These are phyloP conservation scores for Auriculariales sp. DNA, from an alignment of 768 basidiomycete genomes.

Conservation along the genomic window DNA sequence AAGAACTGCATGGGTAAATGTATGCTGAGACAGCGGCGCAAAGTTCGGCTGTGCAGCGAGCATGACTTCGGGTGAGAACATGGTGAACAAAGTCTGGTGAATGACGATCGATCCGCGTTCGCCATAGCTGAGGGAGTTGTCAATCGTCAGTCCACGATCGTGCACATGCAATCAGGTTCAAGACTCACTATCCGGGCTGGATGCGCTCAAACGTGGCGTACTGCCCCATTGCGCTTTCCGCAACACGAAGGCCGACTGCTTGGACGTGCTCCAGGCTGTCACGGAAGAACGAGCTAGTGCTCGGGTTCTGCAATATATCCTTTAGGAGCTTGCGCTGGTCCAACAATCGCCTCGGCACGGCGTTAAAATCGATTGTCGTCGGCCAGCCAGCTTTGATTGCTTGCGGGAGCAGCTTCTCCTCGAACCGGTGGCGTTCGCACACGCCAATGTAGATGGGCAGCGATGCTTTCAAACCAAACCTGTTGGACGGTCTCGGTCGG, in stretches of 20 bases:
- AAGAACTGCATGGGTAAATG: slow-evolving; percentile 74
- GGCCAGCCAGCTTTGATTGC: slow-evolving; percentile 68
- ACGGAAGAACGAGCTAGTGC: slow-evolving; percentile 48
- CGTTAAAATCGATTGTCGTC: slow-evolving; percentile 48
- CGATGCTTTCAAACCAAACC: slow-evolving; percentile 41
- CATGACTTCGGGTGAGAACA: slow-evolving; percentile 54
- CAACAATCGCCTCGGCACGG: slow-evolving; percentile 37
- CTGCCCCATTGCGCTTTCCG: slow-evolving; percentile 56
- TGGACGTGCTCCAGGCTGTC: slow-evolving; percentile 50
- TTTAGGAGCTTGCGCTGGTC: slow-evolving; percentile 15
- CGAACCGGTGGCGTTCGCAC: slow-evolving; percentile 70
- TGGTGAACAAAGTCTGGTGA: slow-evolving; percentile 54
- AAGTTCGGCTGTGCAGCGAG: slow-evolving; percentile 22
- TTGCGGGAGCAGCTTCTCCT: slow-evolving; percentile 55
- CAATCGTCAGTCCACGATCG: neutral
- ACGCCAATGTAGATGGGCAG: slow-evolving; percentile 43
- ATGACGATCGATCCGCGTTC: slow-evolving; percentile 74
- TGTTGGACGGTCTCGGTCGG: slow-evolving; percentile 56
- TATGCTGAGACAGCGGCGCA: slow-evolving; percentile 51
- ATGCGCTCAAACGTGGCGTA: slow-evolving; percentile 67
- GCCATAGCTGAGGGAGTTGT: slow-evolving; percentile 47
- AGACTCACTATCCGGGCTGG: slow-evolving; percentile 79
- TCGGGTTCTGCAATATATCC: slow-evolving; percentile 8
- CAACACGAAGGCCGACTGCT: slow-evolving; percentile 48
- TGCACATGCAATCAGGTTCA: neutral